Base-by-base conservation (phyloP, 139 green algal genomes). In the Haematococcus sp. region DNA sequence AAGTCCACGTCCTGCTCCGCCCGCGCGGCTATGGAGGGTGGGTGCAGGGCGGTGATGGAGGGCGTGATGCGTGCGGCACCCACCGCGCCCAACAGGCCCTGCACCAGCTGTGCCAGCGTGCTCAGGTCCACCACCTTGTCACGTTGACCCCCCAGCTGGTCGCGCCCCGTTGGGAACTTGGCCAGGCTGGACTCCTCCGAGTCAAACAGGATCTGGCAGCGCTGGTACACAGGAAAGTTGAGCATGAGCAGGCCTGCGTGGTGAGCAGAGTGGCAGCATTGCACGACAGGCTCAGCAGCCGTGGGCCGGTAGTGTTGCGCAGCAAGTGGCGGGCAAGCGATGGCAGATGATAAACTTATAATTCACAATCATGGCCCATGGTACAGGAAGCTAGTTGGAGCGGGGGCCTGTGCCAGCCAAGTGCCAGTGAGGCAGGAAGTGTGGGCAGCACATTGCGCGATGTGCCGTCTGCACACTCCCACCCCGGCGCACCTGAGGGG, bases 161-260 rank as follows among this genome's bases (percentile, higher is more conserved):
- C 40, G 40, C 40, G 40, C 7, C 58, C 23, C 3, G 4, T 33
- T 22, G 58, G 58, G 25, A 65, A 65, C 23, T 28, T 30, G 30
- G 23, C 23, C 58, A 65, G 28, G 23, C n/a, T 28, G 11, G 58
- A 40, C 25, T 65, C 58, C 23, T 28, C 58, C 22, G 58, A 28
- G 4, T 28, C 28, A 27, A 68, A 68, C 31, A 51, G 15, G 17
- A 68, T 51, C 25, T 49, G 31, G 61, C 61, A 68, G 20, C 22
- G 31, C 5, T 51, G 5, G 7, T 30, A 25, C 5, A 68, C 61
- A 28, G 61, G 61, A 31, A 46, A 68, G 61, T 68, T 68, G 32
- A 68, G 32, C 61, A 68, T 30, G 9, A 68, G 61, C 61, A 68
- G 30, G 32, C 61, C 61, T 68, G 61, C 61, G 30, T 27, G 22